phyloP scores from a whole-genome alignment of 169 alveolate genomes.

The Cryptosporidium tyzzeri region DNA sequence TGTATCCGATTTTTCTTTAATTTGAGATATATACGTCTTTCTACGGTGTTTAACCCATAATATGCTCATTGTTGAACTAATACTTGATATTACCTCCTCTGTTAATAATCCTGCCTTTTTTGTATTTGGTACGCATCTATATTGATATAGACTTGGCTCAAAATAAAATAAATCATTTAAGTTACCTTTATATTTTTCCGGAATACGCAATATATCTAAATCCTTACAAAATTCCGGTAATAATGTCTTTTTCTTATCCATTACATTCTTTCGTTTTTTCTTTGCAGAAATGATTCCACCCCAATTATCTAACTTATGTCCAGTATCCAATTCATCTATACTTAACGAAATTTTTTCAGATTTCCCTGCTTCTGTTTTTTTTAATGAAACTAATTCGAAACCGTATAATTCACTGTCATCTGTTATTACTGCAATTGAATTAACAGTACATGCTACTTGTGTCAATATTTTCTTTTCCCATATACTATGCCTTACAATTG shows the following conservation, averaged over 20 bases:
- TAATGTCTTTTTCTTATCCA: slow-evolving; percentile 42
- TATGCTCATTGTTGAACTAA: slow-evolving; percentile 74
- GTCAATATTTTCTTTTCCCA: slow-evolving; percentile 71
- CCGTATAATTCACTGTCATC: slow-evolving; percentile 72
- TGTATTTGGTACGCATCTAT: slow-evolving; percentile 68
- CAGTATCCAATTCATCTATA: not conserved
- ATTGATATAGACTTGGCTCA: slow-evolving; percentile 66
- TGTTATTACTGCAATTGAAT: slow-evolving; percentile 72
- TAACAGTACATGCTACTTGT: slow-evolving; percentile 69
- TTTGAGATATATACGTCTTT: slow-evolving; percentile 48
- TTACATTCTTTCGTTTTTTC: slow-evolving; percentile 34
- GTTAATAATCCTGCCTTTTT: slow-evolving; percentile 73
- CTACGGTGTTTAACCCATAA: slow-evolving; percentile 70
- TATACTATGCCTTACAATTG: slow-evolving; percentile 60
- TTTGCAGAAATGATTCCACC: slow-evolving; percentile 24
- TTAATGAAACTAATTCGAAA: slow-evolving; percentile 37
- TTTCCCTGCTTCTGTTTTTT: slow-evolving; percentile 69
- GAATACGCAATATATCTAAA: slow-evolving; percentile 33
- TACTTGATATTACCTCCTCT: slow-evolving; percentile 61
- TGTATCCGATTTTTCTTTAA: slow-evolving; percentile 24
- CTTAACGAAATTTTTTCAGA: slow-evolving; percentile 19
- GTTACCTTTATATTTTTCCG: slow-evolving; percentile 26
- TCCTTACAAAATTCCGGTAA: slow-evolving; percentile 64
- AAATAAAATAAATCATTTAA: slow-evolving; percentile 61
- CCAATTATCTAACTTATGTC: slow-evolving; percentile 34